Percentiles rank a stretch among this genome's conserved stretches.
phyloP scores from a whole-genome alignment of 192 early-diverging fungal species.

The Backusella psychrophila region DNA sequence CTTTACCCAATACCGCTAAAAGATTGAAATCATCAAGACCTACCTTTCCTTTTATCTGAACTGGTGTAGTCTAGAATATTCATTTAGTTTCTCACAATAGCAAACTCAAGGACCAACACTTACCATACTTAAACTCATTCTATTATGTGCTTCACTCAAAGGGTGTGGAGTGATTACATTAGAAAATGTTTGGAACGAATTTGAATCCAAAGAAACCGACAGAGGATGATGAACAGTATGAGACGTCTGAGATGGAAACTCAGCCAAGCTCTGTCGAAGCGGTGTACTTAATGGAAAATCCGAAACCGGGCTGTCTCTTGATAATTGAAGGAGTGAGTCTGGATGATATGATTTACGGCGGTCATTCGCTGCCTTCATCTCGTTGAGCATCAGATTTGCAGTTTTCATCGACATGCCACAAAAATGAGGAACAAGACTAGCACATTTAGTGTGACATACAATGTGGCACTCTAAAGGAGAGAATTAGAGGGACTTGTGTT shows the following conservation, averaged over 20 bases:
- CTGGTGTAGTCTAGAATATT: constrained; percentile 19
- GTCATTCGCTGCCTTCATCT: constrained; percentile 66
- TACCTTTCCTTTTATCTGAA: constrained; percentile 54
- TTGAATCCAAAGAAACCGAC: not conserved
- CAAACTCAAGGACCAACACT: not conserved
- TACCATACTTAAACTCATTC: not conserved
- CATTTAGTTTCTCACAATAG: no score
- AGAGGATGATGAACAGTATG: not conserved
- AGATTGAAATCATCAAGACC: constrained; percentile 93
- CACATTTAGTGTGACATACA: constrained; percentile 82
- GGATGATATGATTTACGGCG: constrained; percentile 13
- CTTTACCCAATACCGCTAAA: constrained; percentile 93
- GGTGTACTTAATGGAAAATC: not conserved
- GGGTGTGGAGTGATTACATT: not conserved
- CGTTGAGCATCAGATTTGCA: constrained; percentile 82
- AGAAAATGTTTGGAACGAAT: not conserved
- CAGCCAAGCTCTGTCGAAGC: not conserved
- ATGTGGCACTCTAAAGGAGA: constrained; percentile 72
- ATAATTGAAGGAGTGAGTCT: not conserved
- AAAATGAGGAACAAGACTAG: constrained; percentile 82
- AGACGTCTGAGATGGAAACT: not conserved
- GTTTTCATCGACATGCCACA: constrained; percentile 88
- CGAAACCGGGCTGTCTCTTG: not conserved
- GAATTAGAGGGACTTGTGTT: not conserved
- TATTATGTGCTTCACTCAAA: not conserved